Evolutionary conservation across 805 yeast species (phyloP).

Genomic region (Lipomyces sp.): DNA sequence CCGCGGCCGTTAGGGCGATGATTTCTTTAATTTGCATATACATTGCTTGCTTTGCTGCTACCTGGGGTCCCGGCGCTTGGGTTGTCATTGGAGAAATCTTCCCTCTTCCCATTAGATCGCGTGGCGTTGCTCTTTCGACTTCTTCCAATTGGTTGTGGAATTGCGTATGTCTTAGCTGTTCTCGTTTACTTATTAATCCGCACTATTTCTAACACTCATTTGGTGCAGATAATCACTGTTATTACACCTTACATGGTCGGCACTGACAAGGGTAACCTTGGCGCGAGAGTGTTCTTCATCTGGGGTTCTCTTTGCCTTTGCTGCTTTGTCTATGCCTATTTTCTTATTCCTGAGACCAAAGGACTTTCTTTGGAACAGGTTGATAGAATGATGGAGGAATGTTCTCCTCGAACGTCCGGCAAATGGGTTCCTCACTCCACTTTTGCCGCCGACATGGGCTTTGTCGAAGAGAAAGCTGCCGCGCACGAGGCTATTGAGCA

Average conservation of each 20-base stretch:
- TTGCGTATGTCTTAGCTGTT: constrained; percentile 49
- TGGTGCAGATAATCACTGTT: constrained; percentile 56
- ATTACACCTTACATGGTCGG: constrained; percentile 75
- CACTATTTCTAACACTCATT: not conserved
- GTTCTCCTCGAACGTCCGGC: constrained; percentile 13
- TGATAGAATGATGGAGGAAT: constrained; percentile 55
- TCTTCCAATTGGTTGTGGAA: constrained; percentile 82
- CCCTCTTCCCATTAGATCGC: constrained; percentile 74
- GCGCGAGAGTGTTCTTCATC: constrained; percentile 69
- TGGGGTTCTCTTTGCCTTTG: constrained; percentile 62
- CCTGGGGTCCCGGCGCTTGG: constrained; percentile 73
- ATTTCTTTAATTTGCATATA: constrained; percentile 59
- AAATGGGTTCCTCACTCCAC: constrained; percentile 24
- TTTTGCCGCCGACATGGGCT: constrained; percentile 24
- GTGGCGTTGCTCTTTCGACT: constrained; percentile 70
- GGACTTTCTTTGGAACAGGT: constrained; percentile 81
- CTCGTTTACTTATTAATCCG: no score
- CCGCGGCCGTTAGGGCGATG: constrained; percentile 53
- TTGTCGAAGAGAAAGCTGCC: constrained; percentile 11
- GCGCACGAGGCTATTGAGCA: constrained; percentile 11
- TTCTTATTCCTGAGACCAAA: constrained; percentile 73
- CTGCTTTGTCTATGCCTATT: constrained; percentile 53
- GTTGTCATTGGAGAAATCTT: constrained; percentile 62
- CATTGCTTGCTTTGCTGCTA: constrained; percentile 57
- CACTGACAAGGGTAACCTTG: constrained; percentile 64